These are phyloP conservation scores for Camelina sativa DNA, from an alignment of 345 rosid species.

Conservation along the genomic window DNA sequence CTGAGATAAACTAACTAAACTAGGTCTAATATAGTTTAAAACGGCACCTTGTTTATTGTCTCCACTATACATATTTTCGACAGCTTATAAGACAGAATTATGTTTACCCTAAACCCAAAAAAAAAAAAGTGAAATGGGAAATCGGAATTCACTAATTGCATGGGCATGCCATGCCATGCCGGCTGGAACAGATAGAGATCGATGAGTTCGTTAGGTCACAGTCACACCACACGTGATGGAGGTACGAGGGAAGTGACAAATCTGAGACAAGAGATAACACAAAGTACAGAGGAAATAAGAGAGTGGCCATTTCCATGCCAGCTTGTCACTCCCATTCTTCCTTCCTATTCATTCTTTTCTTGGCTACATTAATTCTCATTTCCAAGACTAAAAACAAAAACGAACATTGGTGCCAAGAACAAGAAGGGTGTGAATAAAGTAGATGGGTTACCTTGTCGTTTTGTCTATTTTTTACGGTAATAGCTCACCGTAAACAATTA, in stretches of 20 bases:
- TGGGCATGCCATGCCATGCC: neutral
- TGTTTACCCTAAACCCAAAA: neutral
- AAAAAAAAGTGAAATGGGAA: neutral
- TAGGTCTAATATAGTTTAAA: neutral
- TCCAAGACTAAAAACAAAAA: neutral
- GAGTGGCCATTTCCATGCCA: slow-evolving; percentile 33
- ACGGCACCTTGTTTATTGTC: neutral
- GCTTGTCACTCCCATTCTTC: slow-evolving; percentile 26
- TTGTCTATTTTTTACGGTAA: neutral
- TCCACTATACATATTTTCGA: no score
- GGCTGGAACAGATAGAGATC: slow-evolving; percentile 13
- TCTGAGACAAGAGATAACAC: neutral
- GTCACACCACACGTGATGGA: slow-evolving; percentile 28
- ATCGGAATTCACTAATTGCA: neutral
- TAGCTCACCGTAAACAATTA: neutral
- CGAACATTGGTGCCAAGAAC: neutral
- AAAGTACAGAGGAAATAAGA: slow-evolving; percentile 18
- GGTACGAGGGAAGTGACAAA: slow-evolving; percentile 24
- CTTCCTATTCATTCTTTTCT: neutral
- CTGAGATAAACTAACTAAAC: neutral
- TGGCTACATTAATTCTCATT: slow-evolving; percentile 18
- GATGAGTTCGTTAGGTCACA: neutral
- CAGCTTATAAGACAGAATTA: no score
- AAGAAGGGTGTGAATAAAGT: no score
- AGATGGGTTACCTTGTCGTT: neutral